Base-by-base conservation (phyloP, 805 yeast genomes). In the Metschnikowia hibisci region DNA sequence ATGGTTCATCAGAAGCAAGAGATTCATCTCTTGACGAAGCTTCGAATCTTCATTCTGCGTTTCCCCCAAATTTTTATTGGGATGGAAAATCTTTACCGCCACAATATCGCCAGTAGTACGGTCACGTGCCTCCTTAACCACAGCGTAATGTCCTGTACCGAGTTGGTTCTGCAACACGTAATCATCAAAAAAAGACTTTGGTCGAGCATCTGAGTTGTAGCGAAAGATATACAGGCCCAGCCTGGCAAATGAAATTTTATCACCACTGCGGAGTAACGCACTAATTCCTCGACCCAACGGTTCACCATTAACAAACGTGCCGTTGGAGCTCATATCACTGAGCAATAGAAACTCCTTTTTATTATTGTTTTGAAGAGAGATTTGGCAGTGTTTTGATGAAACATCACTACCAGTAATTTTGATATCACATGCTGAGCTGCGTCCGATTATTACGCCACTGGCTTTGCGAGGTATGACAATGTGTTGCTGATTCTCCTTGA, bases 61-160 rank as follows among this genome's bases (percentile, higher is more conserved):
- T 7, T 69, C 67, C 9, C 67, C 39, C 44, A 30, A 14, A 3
- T 34, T 34, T 47, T 60, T 76, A 67, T 48, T 66, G 2, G 84
- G 82, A 51, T 80, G 82, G 61, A 85, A 85, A 7, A 85, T 80
- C 56, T 85, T 85, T 4, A 85, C 87, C 0, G 91, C 93, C 37
- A 80, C 84, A 2, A 73, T 62, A 39, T 74, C 73, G 0, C 88
- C 87, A 0, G 81, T 73, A 6, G 62, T 60, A 51, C 80, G 75
- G 48, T 77, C 73, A 6, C 69, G 67, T 2, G 87, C 87, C 51
- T 82, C 86, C 56, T 80, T 82, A 3, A 85, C 93, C n/a, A 80
- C 79, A 0, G 93, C 91, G 55, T 85, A 85, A 61, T 85, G 91
- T 0, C 93, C 93, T 4, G 83, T 65, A 0, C 93, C 93, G 16